Evolutionary conservation across 2,329 filamentous ascomycete genomes (phyloP).

Genomic region (Volutella citrinella): DNA sequence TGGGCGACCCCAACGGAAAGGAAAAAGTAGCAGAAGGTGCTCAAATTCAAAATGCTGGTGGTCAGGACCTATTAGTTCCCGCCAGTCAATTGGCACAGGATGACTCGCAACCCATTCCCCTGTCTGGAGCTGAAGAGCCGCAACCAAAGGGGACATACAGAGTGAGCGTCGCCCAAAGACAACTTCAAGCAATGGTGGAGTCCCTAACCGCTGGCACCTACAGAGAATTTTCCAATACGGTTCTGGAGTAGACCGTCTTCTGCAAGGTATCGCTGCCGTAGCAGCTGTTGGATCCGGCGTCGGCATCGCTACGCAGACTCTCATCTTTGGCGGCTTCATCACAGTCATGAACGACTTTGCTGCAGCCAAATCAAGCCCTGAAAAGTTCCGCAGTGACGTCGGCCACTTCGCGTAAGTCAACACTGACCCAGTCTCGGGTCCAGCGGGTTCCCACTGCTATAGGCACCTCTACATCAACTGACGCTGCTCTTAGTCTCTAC

Average conservation of each 20-base stretch:
- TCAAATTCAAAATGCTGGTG: no score
- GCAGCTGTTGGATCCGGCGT: conserved; percentile 36
- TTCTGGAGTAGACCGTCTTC: conserved; percentile 23
- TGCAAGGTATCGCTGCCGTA: conserved; percentile 26
- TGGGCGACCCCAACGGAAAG: no score
- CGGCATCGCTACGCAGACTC: conserved; percentile 35
- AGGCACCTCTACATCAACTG: conserved; percentile 20
- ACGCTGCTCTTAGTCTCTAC: conserved; percentile 41
- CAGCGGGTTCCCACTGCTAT: conserved; percentile 40
- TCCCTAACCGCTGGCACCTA: conserved; percentile 8
- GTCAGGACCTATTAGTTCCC: no score
- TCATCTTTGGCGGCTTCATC: conserved; percentile 38
- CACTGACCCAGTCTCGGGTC: conserved; percentile 44
- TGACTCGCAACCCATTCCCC: no score
- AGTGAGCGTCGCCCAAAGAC: no score
- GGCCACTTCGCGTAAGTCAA: conserved; percentile 36
- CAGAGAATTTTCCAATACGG: conserved; percentile 32
- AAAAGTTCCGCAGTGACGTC: conserved; percentile 28
- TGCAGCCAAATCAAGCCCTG: conserved; percentile 20
- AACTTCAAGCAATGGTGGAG: conserved; percentile 19
- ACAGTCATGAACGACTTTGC: conserved; percentile 33
- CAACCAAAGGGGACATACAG: no score
- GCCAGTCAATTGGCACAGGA: no score
- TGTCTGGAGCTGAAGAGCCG: no score
- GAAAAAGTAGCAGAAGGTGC: no score